Conservation (phyloP, 2,329 filamentous ascomycete species). For the Arthroderma sp. region DNA sequence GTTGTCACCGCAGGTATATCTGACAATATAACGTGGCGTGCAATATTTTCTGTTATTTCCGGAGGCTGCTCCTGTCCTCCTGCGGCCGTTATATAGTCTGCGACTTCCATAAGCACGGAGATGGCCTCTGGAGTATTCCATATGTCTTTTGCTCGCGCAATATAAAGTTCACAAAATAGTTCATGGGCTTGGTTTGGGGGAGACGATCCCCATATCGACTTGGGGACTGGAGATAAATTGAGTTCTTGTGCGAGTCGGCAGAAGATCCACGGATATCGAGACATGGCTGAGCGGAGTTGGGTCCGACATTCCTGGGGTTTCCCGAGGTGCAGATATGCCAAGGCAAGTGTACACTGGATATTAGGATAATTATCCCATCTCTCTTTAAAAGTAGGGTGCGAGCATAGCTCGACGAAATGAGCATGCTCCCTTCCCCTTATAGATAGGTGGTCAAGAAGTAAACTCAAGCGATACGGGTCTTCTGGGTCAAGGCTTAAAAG, state of each 20-base stretch:
- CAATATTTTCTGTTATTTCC: constrained; percentile 44
- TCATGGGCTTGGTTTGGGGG: constrained; percentile 52
- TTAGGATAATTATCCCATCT: constrained; percentile 50
- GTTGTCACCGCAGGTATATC: constrained; percentile 59
- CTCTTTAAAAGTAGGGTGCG: constrained; percentile 37
- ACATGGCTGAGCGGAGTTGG: constrained; percentile 54
- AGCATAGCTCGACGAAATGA: constrained; percentile 59
- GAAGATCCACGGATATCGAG: constrained; percentile 71
- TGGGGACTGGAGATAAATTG: constrained; percentile 60
- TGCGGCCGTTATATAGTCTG: constrained; percentile 38
- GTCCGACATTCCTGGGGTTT: constrained; percentile 53
- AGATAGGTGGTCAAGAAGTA: constrained; percentile 72
- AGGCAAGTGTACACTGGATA: constrained; percentile 59
- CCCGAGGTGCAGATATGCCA: constrained; percentile 61
- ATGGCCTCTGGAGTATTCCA: constrained; percentile 71
- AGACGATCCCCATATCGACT: constrained; percentile 67
- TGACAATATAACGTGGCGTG: constrained; percentile 65
- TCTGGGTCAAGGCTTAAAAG: constrained; percentile 59
- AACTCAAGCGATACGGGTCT: constrained; percentile 72
- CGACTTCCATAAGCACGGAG: constrained; percentile 55
- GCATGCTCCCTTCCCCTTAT: constrained; percentile 65
- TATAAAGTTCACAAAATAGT: constrained; percentile 63
- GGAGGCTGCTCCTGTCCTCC: constrained; percentile 32
- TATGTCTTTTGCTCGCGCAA: constrained; percentile 61
- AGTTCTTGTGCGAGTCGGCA: constrained; percentile 67